A percentile compares a stretch with the other conserved stretches of the same genome.
These are phyloP conservation scores for Melocanna baccifera DNA, from an alignment of 176 grass and related monocot species.

Conservation along the genomic window DNA sequence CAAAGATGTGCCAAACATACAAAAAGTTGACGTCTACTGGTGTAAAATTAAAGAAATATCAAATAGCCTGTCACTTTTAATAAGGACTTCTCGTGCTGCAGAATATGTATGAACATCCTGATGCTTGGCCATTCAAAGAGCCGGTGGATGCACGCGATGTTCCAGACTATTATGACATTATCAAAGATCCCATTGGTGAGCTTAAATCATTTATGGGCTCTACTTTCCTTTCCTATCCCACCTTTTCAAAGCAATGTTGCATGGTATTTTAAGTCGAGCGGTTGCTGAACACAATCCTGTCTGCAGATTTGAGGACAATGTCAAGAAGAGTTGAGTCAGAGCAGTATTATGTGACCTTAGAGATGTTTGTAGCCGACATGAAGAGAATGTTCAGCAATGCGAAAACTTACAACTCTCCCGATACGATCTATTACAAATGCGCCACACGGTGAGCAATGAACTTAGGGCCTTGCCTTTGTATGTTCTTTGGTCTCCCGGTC, in stretches of 20 bases:
- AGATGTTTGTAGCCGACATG: slow-evolving; percentile 95
- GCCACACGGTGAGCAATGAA: slow-evolving; percentile 52
- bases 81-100: slow-evolving; percentile 32
- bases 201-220: background rate
- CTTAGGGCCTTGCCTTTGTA: background rate
- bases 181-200: slow-evolving; percentile 98
- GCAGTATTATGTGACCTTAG: slow-evolving; percentile 94
- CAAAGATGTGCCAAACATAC: background rate
- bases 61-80: slow-evolving; percentile 13
- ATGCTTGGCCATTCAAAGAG: slow-evolving; percentile 98
- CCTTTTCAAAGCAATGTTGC: background rate
- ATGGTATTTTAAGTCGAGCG: slow-evolving; percentile 11
- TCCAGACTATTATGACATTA: slow-evolving; percentile 97
- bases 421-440: slow-evolving; percentile 98
- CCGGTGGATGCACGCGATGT: slow-evolving; percentile 93
- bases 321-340: slow-evolving; percentile 84
- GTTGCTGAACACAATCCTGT: background rate
- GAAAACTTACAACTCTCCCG: slow-evolving; percentile 87
- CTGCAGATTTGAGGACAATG: slow-evolving; percentile 93
- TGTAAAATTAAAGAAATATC: background rate
- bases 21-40: background rate
- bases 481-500: background rate
- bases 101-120: slow-evolving; percentile 89
- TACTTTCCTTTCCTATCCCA: background rate
- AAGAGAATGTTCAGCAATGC: slow-evolving; percentile 94